A percentile compares a stretch with the other conserved stretches of the same genome.
phyloP scores from a whole-genome alignment of 1,139 yeast genomes.

The Debaryomyces subglobosus region DNA sequence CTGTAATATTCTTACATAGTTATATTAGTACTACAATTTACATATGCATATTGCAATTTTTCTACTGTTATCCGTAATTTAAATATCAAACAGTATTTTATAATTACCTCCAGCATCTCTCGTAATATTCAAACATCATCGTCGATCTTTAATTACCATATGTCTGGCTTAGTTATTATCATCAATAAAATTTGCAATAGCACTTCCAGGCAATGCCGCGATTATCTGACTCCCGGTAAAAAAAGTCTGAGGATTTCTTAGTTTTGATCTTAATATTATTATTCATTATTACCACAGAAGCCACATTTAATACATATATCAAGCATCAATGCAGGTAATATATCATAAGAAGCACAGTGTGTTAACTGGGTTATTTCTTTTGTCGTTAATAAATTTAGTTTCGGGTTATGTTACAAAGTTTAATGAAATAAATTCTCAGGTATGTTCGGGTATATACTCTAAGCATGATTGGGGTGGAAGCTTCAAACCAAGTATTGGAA shows the following conservation, averaged over 20 bases:
- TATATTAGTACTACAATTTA: conserved; percentile 7
- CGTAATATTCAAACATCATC: neutral
- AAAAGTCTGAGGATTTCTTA: neutral
- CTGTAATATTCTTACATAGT: conserved; percentile 1
- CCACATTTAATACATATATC: neutral
- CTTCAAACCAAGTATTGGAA: conserved; percentile 60
- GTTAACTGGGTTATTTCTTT: neutral
- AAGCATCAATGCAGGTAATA: conserved; percentile 7
- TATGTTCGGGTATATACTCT: conserved; percentile 89
- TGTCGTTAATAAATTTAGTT: conserved; percentile 10
- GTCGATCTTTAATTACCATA: neutral
- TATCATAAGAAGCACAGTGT: neutral
- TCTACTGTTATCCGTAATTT: neutral
- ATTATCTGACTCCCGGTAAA: neutral
- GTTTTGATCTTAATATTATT: neutral
- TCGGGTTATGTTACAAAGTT: conserved; percentile 54
- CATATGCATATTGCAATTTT: neutral
- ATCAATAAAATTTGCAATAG: conserved; percentile 1
- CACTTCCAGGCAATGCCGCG: neutral
- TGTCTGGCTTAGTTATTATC: neutral
- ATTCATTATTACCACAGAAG: neutral
- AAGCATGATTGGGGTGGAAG: conserved; percentile 88
- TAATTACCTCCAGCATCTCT: neutral
- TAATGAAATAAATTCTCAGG: conserved; percentile 51
- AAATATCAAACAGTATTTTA: neutral